phyloP scores from a whole-genome alignment of 192 early-diverging fungal species.

The Anaeromyces robustus region DNA sequence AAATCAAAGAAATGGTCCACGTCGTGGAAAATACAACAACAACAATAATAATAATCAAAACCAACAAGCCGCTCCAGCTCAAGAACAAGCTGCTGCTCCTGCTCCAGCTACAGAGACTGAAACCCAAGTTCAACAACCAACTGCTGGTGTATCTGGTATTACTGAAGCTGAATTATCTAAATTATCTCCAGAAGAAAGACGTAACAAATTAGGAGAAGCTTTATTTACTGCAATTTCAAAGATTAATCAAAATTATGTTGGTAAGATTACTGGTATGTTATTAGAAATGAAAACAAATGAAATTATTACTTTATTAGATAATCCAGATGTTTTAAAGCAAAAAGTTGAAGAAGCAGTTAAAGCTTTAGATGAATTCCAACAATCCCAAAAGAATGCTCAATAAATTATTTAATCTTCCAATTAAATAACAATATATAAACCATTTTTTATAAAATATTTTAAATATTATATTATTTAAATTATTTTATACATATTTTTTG shows the following conservation, averaged over 20 bases:
- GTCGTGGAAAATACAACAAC: background rate
- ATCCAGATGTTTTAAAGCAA: constrained; percentile 48
- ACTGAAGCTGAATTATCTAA: constrained; percentile 65
- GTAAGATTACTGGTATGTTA: constrained; percentile 98
- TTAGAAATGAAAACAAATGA: constrained; percentile 97
- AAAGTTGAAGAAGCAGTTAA: constrained; percentile 81
- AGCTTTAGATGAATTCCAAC: constrained; percentile 47
- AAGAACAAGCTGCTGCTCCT: background rate
- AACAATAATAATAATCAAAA: background rate
- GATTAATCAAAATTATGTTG: constrained; percentile 59
- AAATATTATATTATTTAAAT: background rate
- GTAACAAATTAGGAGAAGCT: constrained; percentile 90
- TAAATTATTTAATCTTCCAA: background rate
- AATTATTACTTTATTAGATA: constrained; percentile 75
- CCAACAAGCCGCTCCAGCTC: background rate
- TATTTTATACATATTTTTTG: too few species aligned
- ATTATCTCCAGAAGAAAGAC: constrained; percentile 70
- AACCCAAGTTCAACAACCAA: background rate
- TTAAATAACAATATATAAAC: background rate
- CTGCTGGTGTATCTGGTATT: constrained; percentile 21
- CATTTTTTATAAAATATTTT: background rate
- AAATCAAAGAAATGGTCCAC: background rate
- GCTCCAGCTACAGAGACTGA: background rate
- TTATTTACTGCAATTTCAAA: constrained; percentile 60
- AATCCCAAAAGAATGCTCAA: background rate